Conservation (phyloP, 345 rosid species). For the Erodium maritimum region DNA sequence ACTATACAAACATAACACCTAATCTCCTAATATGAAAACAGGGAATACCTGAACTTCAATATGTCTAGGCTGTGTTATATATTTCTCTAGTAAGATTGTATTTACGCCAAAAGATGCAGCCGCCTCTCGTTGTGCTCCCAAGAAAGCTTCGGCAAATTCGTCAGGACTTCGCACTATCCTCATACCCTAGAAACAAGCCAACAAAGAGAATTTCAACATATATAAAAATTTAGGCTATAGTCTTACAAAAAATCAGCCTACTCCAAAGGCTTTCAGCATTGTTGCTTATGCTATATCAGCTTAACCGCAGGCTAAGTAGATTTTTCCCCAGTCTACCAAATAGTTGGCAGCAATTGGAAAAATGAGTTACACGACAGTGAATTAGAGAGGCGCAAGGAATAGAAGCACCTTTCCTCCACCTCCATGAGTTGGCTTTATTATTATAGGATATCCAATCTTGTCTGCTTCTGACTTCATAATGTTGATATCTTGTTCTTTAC, state of each 20-base stretch:
- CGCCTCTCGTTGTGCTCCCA: constrained; percentile 94
- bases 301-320: not conserved
- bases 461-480: constrained; percentile 78
- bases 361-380: not conserved
- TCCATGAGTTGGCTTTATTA: constrained; percentile 93
- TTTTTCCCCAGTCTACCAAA: not conserved
- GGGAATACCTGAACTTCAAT: constrained; percentile 77
- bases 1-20: not conserved
- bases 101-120: constrained; percentile 85
- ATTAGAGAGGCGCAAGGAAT: not conserved
- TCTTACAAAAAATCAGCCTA: constrained; percentile 1
- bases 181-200: constrained; percentile 64
- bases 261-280: not conserved
- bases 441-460: constrained; percentile 72
- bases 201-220: constrained; percentile 12
- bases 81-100: constrained; percentile 88
- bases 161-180: constrained; percentile 56
- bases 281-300: not conserved
- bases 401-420: constrained; percentile 80
- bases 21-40: not conserved
- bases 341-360: not conserved
- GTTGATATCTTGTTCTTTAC: constrained; percentile 70
- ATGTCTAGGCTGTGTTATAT: constrained; percentile 83
- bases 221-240: constrained; percentile 7
- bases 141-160: constrained; percentile 68